phyloP scores from a whole-genome alignment of 2,329 filamentous ascomycete species.

The Pseudogymnoascus verrucosus region DNA sequence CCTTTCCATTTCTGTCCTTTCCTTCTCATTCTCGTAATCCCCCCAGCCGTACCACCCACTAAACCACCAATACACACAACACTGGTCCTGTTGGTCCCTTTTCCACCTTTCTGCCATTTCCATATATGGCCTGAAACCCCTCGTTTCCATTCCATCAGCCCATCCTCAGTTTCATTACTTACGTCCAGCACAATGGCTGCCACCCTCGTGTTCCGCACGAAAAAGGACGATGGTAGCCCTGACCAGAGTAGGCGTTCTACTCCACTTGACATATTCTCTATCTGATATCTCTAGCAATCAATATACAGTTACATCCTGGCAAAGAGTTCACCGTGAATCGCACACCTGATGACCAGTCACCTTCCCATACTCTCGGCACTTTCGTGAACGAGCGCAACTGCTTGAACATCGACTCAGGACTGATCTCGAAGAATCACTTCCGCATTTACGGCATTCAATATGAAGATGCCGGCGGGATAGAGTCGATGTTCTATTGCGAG shows the following conservation, averaged over 20 bases:
- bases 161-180: neutral
- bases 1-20: neutral
- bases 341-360: neutral
- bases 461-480: constrained; percentile 28
- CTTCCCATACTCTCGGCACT: neutral
- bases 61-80: neutral
- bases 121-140: neutral
- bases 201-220: neutral
- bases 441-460: constrained; percentile 48
- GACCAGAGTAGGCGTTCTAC: neutral
- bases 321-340: neutral
- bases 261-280: neutral
- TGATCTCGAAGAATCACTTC: constrained; percentile 46
- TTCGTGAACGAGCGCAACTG: neutral
- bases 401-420: neutral
- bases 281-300: neutral
- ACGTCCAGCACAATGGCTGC: neutral
- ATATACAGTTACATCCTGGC: neutral
- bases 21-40: neutral
- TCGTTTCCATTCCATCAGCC: neutral
- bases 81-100: neutral
- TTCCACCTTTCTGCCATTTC: neutral
- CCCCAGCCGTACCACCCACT: neutral
- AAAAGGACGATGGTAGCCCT: neutral
- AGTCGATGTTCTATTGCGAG: constrained; percentile 44